Conservation (phyloP, 495 filamentous ascomycete genomes). For the Monascus purpureus region DNA sequence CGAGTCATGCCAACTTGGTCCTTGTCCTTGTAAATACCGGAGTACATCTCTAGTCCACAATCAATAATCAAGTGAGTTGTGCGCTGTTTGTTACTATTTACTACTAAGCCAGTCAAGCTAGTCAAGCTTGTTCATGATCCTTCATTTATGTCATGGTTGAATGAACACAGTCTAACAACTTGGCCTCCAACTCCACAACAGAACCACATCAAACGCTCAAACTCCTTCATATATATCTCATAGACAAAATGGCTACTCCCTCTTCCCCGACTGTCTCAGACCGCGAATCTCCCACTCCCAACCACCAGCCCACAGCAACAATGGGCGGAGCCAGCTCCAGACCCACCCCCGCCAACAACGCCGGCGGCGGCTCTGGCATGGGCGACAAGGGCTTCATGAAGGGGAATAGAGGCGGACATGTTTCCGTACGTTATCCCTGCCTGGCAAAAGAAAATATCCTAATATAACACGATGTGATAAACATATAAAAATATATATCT, state of each 20-base stretch:
- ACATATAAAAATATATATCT: too few species aligned
- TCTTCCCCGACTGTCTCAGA: background rate
- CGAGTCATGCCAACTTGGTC: too few species aligned
- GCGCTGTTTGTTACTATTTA: too few species aligned
- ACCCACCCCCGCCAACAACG: conserved; percentile 23
- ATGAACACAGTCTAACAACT: too few species aligned
- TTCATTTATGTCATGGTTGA: too few species aligned
- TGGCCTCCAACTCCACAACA: too few species aligned
- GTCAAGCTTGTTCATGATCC: too few species aligned
- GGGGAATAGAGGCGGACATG: conserved; percentile 16
- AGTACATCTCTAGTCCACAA: too few species aligned
- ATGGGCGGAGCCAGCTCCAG: conserved; percentile 14
- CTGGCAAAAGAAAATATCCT: background rate
- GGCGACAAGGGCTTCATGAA: conserved; percentile 10
- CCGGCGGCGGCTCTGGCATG: conserved; percentile 8
- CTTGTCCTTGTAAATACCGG: too few species aligned
- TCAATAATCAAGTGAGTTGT: too few species aligned
- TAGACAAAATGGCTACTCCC: conserved; percentile 1
- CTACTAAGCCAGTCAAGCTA: too few species aligned
- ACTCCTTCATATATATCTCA: background rate
- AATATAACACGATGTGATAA: background rate
- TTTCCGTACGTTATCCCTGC: conserved; percentile 7
- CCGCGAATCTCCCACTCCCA: conserved; percentile 2
- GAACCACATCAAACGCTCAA: too few species aligned
- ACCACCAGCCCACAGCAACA: conserved; percentile 8